Conservation (phyloP, 352 stramenopile species). For the Phytopythium aichiense region DNA sequence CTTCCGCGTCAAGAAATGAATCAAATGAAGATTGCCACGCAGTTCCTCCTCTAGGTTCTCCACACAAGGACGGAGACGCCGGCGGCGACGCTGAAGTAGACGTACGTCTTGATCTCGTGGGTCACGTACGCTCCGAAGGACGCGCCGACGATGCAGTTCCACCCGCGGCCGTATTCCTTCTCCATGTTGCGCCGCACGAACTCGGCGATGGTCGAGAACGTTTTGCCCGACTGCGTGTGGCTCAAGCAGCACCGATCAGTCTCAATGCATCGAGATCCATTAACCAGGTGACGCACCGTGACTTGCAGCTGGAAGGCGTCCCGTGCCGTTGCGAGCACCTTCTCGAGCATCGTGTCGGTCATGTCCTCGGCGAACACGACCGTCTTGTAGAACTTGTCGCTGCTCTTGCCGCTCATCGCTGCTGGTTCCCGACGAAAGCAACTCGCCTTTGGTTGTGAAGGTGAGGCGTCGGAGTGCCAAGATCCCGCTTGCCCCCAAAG, state of each 20-base stretch:
- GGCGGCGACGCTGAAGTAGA: constrained; percentile 92
- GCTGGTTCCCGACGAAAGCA: background rate
- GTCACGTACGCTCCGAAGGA: constrained; percentile 93
- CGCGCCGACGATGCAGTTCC: constrained; percentile 91
- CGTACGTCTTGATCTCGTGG: constrained; percentile 95
- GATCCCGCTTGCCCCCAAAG: background rate
- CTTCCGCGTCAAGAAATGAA: background rate
- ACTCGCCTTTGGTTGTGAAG: background rate
- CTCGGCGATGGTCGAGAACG: constrained; percentile 89
- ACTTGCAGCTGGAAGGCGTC: constrained; percentile 91
- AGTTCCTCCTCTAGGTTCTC: constrained; percentile 48
- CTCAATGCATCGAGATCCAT: background rate
- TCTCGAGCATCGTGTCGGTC: constrained; percentile 92
- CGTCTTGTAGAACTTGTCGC: constrained; percentile 88
- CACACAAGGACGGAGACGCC: constrained; percentile 92
- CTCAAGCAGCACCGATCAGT: background rate
- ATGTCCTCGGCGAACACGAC: constrained; percentile 95
- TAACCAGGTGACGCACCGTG: constrained; percentile 21
- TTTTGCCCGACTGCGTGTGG: constrained; percentile 76
- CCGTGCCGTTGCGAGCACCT: constrained; percentile 83
- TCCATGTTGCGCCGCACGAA: constrained; percentile 92
- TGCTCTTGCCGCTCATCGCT: constrained; percentile 56
- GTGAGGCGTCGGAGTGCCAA: background rate
- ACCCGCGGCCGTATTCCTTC: constrained; percentile 89
- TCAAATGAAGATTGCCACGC: background rate